phyloP scores from a whole-genome alignment of 2,329 filamentous ascomycete genomes.

The Fusarium protoensiforme region DNA sequence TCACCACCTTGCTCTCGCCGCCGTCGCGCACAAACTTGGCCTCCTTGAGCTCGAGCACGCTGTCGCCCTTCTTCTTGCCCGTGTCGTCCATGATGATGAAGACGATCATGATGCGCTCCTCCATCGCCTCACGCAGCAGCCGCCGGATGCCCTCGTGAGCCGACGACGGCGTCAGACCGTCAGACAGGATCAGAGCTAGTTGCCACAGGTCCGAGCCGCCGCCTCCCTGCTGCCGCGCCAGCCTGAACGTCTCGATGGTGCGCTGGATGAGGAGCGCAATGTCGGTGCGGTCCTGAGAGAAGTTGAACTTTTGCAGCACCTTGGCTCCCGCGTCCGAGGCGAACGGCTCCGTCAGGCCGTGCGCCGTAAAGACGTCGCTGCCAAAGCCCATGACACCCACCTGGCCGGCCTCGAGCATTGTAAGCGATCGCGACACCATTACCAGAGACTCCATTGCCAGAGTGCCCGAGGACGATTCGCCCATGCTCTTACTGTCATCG shows the following conservation, averaged over 20 bases:
- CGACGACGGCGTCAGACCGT: constrained; percentile 85
- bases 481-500: constrained; percentile 95
- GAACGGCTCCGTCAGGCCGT: constrained; percentile 86
- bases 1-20: constrained; percentile 75
- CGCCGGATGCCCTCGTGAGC: constrained; percentile 86
- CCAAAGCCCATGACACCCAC: constrained; percentile 94
- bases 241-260: constrained; percentile 84
- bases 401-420: constrained; percentile 94
- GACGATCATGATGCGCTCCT: constrained; percentile 96
- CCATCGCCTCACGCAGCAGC: constrained; percentile 86
- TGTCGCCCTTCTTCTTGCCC: constrained; percentile 61
- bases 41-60: constrained; percentile 89
- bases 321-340: constrained; percentile 80
- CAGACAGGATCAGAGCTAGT: constrained; percentile 89
- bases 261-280: constrained; percentile 80
- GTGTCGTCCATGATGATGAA: constrained; percentile 93
- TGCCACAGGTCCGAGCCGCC: constrained; percentile 86
- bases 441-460: constrained; percentile 95
- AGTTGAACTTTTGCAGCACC: constrained; percentile 86
- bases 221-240: constrained; percentile 73
- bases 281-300: constrained; percentile 87
- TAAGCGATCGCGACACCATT: constrained; percentile 86
- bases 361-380: constrained; percentile 82
- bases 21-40: constrained; percentile 81
- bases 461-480: constrained; percentile 77